These are phyloP conservation scores for Cryptococcus floricola DNA, from an alignment of 1,284 basidiomycete genomes.

Conservation along the genomic window DNA sequence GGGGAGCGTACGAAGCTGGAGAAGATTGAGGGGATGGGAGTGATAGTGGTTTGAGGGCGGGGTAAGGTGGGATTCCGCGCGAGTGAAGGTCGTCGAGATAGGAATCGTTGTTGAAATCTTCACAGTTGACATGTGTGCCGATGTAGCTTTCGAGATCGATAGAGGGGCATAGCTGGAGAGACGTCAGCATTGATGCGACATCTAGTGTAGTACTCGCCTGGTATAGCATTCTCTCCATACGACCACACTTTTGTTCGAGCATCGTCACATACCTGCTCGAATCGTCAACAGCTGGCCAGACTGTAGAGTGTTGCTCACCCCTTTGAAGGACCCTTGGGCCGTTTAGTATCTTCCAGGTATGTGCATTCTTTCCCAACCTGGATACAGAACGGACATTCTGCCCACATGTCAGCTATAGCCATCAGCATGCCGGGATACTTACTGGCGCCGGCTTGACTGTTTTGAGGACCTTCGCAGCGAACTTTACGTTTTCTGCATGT, in stretches of 20 bases:
- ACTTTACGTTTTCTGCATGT: slow-evolving; percentile 30
- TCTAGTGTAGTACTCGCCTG: slow-evolving; percentile 50
- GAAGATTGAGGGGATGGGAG: slow-evolving; percentile 18
- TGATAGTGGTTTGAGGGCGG: slow-evolving; percentile 28
- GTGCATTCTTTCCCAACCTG: slow-evolving; percentile 70
- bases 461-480: slow-evolving; percentile 49
- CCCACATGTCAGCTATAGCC: background rate
- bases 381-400: slow-evolving; percentile 69
- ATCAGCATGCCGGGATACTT: slow-evolving; percentile 4
- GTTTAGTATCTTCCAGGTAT: slow-evolving; percentile 69
- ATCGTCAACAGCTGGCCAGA: background rate
- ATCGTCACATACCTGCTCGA: slow-evolving; percentile 57
- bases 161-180: slow-evolving; percentile 61
- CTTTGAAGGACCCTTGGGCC: slow-evolving; percentile 72
- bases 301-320: slow-evolving; percentile 54
- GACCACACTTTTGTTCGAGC: too few relatives aligned
- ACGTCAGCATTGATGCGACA: background rate
- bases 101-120: slow-evolving; percentile 60
- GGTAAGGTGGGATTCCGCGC: slow-evolving; percentile 38
- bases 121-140: slow-evolving; percentile 64
- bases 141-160: slow-evolving; percentile 63
- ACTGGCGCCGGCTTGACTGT: slow-evolving; percentile 33
- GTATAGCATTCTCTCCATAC: slow-evolving; percentile 61
- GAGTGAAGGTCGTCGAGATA: slow-evolving; percentile 34
- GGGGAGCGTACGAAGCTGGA: slow-evolving; percentile 29